Conservation (phyloP, 2,329 filamentous ascomycete species). For the Phyllosticta citriasiana region DNA sequence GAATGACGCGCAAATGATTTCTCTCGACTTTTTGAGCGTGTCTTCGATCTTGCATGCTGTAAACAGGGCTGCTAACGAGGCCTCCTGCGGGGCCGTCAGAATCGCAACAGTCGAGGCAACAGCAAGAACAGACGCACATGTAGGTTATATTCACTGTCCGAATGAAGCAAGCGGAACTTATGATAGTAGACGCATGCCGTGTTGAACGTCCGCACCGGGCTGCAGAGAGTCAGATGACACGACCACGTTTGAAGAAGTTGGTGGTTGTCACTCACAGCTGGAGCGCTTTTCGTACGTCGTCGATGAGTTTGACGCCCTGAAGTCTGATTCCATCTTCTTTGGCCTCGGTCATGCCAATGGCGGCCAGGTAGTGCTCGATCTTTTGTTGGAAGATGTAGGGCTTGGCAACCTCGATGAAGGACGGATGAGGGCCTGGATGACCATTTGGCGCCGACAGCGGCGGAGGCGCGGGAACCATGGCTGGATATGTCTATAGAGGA, state of each 20-base stretch:
- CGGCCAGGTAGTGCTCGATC: slow-evolving; percentile 61
- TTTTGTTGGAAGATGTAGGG: slow-evolving; percentile 78
- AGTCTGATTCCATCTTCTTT: slow-evolving; percentile 73
- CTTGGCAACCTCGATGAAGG: slow-evolving; percentile 53
- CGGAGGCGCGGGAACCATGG: slow-evolving; percentile 23
- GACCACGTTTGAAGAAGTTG: not conserved
- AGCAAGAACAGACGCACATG: slow-evolving; percentile 28
- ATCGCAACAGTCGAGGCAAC: not conserved
- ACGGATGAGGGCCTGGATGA: slow-evolving; percentile 46
- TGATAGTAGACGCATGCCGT: slow-evolving; percentile 91
- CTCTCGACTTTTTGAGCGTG: slow-evolving; percentile 89
- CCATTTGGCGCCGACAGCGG: slow-evolving; percentile 14
- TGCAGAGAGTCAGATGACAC: slow-evolving; percentile 24
- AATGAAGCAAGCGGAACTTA: slow-evolving; percentile 78
- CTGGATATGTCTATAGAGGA: not conserved
- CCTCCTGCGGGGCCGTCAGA: slow-evolving; percentile 47
- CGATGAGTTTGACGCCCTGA: slow-evolving; percentile 81
- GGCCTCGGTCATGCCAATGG: slow-evolving; percentile 61
- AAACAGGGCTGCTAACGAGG: slow-evolving; percentile 77
- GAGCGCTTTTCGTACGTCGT: slow-evolving; percentile 68
- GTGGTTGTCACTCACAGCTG: slow-evolving; percentile 53
- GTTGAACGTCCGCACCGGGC: slow-evolving; percentile 82
- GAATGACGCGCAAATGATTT: slow-evolving; percentile 83
- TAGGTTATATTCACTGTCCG: slow-evolving; percentile 77
- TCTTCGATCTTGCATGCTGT: slow-evolving; percentile 97